Base-by-base conservation (phyloP, 1,284 basidiomycete species). In the Ustilago lituana region DNA sequence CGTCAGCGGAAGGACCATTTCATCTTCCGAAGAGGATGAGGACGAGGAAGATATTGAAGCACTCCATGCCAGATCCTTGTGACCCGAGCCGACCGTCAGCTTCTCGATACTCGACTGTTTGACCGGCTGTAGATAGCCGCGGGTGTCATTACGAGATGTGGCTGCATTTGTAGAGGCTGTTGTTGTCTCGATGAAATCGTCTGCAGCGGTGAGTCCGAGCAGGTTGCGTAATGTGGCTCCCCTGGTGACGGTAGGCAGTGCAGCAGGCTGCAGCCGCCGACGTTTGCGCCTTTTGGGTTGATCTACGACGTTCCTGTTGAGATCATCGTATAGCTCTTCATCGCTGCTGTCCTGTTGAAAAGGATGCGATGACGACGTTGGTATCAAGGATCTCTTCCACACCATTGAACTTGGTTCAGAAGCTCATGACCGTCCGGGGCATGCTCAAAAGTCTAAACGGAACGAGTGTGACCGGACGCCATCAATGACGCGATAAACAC, bases 101-200 rank as follows among this genome's bases (percentile, higher is more conserved):
- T n/a, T n/a, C n/a, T n/a, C n/a, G n/a, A n/a, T n/a, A n/a, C n/a
- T n/a, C n/a, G n/a, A n/a, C n/a, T n/a, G n/a, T n/a, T n/a, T n/a
- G n/a, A n/a, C n/a, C n/a, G n/a, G n/a, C n/a, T n/a, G n/a, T n/a
- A n/a, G n/a, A n/a, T n/a, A n/a, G n/a, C n/a, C n/a, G n/a, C n/a
- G n/a, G n/a, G n/a, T n/a, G n/a, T n/a, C n/a, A n/a, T n/a, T n/a
- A n/a, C n/a, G n/a, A n/a, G n/a, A n/a, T n/a, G n/a, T 20, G 27
- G 37, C 20, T 35, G 15, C 14, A n/a, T 35, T 19, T 31, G 37
- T 29, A 27, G 43, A 35, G 6, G 43, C 32, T 32, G 19, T 20
- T 20, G 37, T 20, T 2, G 57, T 55, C 11, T 70, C 67, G 33
- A 70, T 65, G 31, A 54, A 70, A 26, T 65, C 67, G 20, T 70